phyloP scores from a whole-genome alignment of 768 basidiomycete species.

The Pleurotus cornucopiae region DNA sequence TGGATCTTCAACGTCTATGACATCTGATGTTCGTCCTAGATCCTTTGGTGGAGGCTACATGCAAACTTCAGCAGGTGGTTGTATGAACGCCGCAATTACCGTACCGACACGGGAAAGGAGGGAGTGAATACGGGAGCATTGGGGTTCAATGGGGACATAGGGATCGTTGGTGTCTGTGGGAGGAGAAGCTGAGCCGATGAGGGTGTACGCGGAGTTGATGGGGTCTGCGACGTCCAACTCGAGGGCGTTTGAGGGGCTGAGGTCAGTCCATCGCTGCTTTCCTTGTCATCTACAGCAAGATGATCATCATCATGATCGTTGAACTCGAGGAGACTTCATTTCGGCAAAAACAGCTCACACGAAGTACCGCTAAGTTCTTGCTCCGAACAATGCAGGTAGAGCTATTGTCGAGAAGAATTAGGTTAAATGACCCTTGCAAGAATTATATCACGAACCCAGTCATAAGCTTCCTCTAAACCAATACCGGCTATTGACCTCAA shows the following conservation, averaged over 20 bases:
- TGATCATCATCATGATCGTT: not conserved
- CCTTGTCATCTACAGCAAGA: not conserved
- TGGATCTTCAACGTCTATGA: conserved; percentile 47
- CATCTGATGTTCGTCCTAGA: not conserved
- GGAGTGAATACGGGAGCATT: conserved; percentile 37
- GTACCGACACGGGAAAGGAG: conserved; percentile 9
- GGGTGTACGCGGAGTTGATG: conserved; percentile 31
- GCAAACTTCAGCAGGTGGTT: too few relatives aligned
- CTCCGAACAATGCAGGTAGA: conserved; percentile 59
- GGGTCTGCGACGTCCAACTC: conserved; percentile 15
- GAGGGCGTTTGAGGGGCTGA: not conserved
- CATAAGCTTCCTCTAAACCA: conserved; percentile 84
- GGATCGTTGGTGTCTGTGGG: conserved; percentile 14
- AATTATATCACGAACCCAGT: conserved; percentile 64
- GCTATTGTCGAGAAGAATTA: conserved; percentile 30
- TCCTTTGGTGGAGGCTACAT: too few relatives aligned
- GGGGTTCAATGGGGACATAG: conserved; percentile 30
- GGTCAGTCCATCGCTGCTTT: conserved; percentile 2
- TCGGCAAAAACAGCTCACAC: conserved; percentile 21
- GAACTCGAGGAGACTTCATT: not conserved
- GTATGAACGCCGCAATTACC: not conserved
- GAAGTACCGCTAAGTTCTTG: conserved; percentile 45
- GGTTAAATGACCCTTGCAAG: too few relatives aligned
- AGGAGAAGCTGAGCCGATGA: conserved; percentile 24
- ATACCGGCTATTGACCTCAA: conserved; percentile 57